Evolutionary conservation across 495 filamentous ascomycete genomes (phyloP).

Genomic region (Penicillium goetzii): DNA sequence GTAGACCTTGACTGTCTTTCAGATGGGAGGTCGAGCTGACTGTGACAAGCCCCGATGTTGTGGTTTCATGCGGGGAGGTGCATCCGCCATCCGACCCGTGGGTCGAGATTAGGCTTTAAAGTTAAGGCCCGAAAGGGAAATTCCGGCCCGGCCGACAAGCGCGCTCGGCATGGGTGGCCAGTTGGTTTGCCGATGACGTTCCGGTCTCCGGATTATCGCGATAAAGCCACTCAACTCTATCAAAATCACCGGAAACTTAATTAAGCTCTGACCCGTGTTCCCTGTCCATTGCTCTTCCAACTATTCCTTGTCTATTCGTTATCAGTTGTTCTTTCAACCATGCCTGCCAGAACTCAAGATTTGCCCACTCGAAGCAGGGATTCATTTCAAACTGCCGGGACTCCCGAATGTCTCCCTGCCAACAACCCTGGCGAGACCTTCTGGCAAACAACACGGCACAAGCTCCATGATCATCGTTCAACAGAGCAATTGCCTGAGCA

Average conservation of each 20-base stretch:
- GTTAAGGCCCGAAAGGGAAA: background rate
- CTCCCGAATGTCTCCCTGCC: slow-evolving; percentile 40
- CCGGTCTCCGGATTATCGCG: slow-evolving; percentile 4
- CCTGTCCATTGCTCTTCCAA: background rate
- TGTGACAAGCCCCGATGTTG: background rate
- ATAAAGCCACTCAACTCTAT: slow-evolving; percentile 3
- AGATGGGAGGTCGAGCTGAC: background rate
- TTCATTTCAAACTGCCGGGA: background rate
- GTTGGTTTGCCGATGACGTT: background rate
- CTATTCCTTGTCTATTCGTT: background rate
- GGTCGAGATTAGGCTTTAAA: slow-evolving; percentile 1
- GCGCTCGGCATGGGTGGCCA: background rate
- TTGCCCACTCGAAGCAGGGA: background rate
- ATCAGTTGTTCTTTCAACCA: background rate
- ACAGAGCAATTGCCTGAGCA: slow-evolving; percentile 48
- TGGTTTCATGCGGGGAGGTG: background rate
- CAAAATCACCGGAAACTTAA: slow-evolving; percentile 1
- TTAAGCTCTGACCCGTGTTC: background rate
- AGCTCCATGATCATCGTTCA: slow-evolving; percentile 56
- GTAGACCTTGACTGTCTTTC: background rate
- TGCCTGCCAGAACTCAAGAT: slow-evolving; percentile 8
- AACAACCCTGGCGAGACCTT: slow-evolving; percentile 62
- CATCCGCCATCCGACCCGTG: too few relatives aligned
- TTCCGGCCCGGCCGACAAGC: background rate
- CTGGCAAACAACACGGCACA: slow-evolving; percentile 63